Conservation (phyloP, 2,329 filamentous ascomycete species). For the Helicocarpus griseus region DNA sequence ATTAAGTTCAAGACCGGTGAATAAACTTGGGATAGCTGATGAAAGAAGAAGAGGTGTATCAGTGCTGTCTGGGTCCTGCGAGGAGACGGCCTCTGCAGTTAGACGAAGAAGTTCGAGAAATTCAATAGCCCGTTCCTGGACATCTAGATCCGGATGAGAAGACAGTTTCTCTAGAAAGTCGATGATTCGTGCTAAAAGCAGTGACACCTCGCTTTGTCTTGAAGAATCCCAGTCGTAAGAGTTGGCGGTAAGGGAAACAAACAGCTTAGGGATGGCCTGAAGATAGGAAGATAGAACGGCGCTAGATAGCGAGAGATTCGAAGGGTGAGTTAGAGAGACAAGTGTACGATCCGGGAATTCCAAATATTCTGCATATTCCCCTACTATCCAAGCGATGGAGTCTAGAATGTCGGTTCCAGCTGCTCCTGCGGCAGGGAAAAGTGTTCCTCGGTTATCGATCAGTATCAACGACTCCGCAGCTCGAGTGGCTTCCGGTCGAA, state of each 20-base stretch:
- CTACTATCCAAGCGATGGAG: slow-evolving; percentile 73
- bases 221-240: slow-evolving; percentile 62
- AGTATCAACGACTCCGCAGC: slow-evolving; percentile 69
- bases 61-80: slow-evolving; percentile 19
- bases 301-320: slow-evolving; percentile 47
- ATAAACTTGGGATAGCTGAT: slow-evolving; percentile 81
- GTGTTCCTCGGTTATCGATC: slow-evolving; percentile 47
- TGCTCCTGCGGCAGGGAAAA: slow-evolving; percentile 43
- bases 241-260: slow-evolving; percentile 60
- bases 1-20: slow-evolving; percentile 78
- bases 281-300: slow-evolving; percentile 68
- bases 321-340: slow-evolving; percentile 62
- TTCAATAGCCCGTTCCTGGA: slow-evolving; percentile 89
- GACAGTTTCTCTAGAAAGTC: slow-evolving; percentile 71
- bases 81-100: slow-evolving; percentile 60
- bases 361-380: slow-evolving; percentile 73
- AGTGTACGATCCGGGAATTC: slow-evolving; percentile 62
- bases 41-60: slow-evolving; percentile 78
- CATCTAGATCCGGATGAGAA: slow-evolving; percentile 77
- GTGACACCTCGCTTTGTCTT: slow-evolving; percentile 61
- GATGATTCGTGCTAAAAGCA: slow-evolving; percentile 73
- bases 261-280: slow-evolving; percentile 78
- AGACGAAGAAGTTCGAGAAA: slow-evolving; percentile 84
- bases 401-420: slow-evolving; percentile 56
- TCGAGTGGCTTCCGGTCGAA: slow-evolving; percentile 68